These are phyloP conservation scores for Rhizodiscina lignyota DNA, from an alignment of 495 filamentous ascomycete species.

Conservation along the genomic window DNA sequence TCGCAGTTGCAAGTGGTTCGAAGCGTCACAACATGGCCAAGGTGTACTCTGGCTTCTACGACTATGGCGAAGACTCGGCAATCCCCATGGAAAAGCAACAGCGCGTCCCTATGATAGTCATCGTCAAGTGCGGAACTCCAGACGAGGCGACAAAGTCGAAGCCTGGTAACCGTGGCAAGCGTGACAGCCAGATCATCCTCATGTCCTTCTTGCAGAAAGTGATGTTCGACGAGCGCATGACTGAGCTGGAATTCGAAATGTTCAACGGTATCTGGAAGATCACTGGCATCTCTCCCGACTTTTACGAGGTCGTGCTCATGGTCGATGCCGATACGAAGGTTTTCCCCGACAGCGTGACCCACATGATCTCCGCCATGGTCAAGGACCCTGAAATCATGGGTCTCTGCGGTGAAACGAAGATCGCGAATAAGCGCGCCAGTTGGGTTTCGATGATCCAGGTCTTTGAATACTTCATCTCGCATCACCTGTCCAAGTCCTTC, in stretches of 20 bases:
- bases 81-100: slow-evolving; percentile 82
- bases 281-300: slow-evolving; percentile 93
- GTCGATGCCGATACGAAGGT: slow-evolving; percentile 99
- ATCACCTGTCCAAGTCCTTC: slow-evolving; percentile 92
- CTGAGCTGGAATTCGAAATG: slow-evolving; percentile 99
- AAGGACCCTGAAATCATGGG: slow-evolving; percentile 99
- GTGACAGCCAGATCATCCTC: slow-evolving; percentile 95
- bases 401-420: slow-evolving; percentile 97
- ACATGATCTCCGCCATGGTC: slow-evolving; percentile 99
- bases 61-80: slow-evolving; percentile 68
- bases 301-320: slow-evolving; percentile 94
- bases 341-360: slow-evolving; percentile 93
- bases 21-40: slow-evolving; percentile 99
- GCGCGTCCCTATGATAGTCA: slow-evolving; percentile 95
- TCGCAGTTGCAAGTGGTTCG: slow-evolving; percentile 87
- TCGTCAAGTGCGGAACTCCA: slow-evolving; percentile 91
- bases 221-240: slow-evolving; percentile 99
- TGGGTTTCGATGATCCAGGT: slow-evolving; percentile 99
- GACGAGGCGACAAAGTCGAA: slow-evolving; percentile 67
- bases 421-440: slow-evolving; percentile 86
- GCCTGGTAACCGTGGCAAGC: slow-evolving; percentile 93
- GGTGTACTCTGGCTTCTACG: slow-evolving; percentile 94
- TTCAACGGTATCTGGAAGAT: slow-evolving; percentile 98
- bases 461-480: slow-evolving; percentile 99
- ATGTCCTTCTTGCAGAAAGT: slow-evolving; percentile 99